Conservation (phyloP, 805 yeast genomes). For the Metschnikowia kunwiensis region DNA sequence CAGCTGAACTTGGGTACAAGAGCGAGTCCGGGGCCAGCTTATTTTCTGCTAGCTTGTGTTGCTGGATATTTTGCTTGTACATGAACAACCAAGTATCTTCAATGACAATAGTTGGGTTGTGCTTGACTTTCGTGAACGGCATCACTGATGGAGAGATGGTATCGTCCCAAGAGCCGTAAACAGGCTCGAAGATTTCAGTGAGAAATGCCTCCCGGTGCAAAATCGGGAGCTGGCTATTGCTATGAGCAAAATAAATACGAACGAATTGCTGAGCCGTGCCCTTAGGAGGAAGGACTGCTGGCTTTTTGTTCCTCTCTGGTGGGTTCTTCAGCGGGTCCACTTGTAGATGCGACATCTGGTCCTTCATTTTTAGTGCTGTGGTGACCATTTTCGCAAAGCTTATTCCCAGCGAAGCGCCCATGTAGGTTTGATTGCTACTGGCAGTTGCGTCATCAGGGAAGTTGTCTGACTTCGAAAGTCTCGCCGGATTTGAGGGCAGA, state of each 20-base stretch:
- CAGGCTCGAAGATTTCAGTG: constrained; percentile 63
- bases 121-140: constrained; percentile 1
- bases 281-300: constrained; percentile 66
- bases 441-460: constrained; percentile 2
- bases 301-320: constrained; percentile 18
- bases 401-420: constrained; percentile 20
- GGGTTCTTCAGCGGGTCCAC: constrained; percentile 18
- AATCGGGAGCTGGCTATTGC: constrained; percentile 81
- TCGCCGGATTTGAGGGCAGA: background rate
- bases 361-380: constrained; percentile 65
- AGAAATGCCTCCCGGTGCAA: constrained; percentile 79
- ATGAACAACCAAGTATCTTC: constrained; percentile 48
- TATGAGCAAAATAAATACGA: constrained; percentile 66
- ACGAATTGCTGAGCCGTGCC: constrained; percentile 64
- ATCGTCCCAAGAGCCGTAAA: constrained; percentile 66
- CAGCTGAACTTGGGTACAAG: constrained; percentile 29
- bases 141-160: constrained; percentile 42
- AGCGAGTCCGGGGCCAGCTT: constrained; percentile 15
- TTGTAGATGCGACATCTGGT: constrained; percentile 16
- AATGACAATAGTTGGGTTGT: constrained; percentile 1
- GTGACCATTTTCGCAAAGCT: constrained; percentile 69
- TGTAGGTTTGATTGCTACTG: constrained; percentile 7
- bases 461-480: background rate
- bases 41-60: constrained; percentile 2
- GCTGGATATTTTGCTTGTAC: constrained; percentile 32